Evolutionary conservation across 2,329 filamentous ascomycete species (phyloP).

Genomic region (Fusarium transvaalense): DNA sequence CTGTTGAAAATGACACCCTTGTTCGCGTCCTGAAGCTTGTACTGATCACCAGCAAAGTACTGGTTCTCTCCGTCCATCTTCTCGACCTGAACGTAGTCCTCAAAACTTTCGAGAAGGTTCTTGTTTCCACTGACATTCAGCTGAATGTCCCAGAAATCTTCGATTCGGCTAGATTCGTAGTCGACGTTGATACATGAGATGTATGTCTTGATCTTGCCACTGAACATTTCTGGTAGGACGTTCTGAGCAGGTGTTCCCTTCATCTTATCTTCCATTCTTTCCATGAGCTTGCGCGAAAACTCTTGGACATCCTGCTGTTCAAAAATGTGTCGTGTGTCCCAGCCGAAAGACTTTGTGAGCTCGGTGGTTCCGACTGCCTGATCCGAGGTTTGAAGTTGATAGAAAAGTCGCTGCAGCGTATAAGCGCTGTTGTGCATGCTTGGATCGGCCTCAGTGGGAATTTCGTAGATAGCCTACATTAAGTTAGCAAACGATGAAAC

Average conservation of each 20-base stretch:
- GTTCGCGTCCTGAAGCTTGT: slow-evolving; percentile 94
- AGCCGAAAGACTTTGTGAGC: slow-evolving; percentile 95
- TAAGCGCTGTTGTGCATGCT: slow-evolving; percentile 90
- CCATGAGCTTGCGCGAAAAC: slow-evolving; percentile 95
- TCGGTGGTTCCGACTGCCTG: slow-evolving; percentile 90
- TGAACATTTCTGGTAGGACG: slow-evolving; percentile 89
- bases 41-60: slow-evolving; percentile 90
- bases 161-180: slow-evolving; percentile 93
- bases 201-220: slow-evolving; percentile 98
- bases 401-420: slow-evolving; percentile 92
- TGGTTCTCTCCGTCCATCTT: slow-evolving; percentile 98
- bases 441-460: slow-evolving; percentile 88
- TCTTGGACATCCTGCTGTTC: slow-evolving; percentile 99
- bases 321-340: slow-evolving; percentile 98
- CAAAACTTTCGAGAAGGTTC: slow-evolving; percentile 92
- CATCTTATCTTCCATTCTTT: slow-evolving; percentile 97
- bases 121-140: slow-evolving; percentile 96
- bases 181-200: slow-evolving; percentile 98
- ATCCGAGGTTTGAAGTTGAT: slow-evolving; percentile 89
- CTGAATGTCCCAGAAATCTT: slow-evolving; percentile 99
- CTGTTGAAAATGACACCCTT: slow-evolving; percentile 98
- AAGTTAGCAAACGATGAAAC: slow-evolving; percentile 28
- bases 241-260: slow-evolving; percentile 95
- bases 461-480: slow-evolving; percentile 89
- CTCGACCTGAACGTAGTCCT: slow-evolving; percentile 95